Base-by-base conservation (phyloP, 2,329 filamentous ascomycete genomes). In the Colletotrichum kahawae region DNA sequence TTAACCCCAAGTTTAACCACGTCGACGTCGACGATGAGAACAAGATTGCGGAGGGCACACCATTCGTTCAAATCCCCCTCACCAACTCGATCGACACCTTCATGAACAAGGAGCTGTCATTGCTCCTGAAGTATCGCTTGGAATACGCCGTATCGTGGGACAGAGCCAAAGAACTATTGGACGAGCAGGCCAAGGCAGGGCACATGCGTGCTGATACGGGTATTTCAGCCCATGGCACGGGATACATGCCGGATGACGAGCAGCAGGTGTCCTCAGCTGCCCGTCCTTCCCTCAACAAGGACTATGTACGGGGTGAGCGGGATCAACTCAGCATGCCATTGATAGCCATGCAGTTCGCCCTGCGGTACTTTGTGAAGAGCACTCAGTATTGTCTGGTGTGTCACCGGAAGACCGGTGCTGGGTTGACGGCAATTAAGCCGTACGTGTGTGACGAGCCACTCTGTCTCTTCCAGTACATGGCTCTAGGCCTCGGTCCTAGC, bases 331-430 rank as follows among this genome's bases (percentile, higher is more conserved):
- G 90, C 60, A 83, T 92, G 43, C 89, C 90, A 2, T 82, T 93
- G 33, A 78, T 90, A 33, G 88, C 89, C 2, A 94, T 95, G 88
- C 94, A 97, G 77, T 97, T 96, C 78, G 88, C 92, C 0, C 86
- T 98, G 31, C 92, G 93, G 2, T 94, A 95, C 79, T 92, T 98
- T 75, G 90, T 94, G 9, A 92, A 92, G 74, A 98, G 95, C 82
- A 95, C 94, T 0, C 92, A 97, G 69, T 98, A 96, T 82, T 98
- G 96, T 82, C 89, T 98, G 70, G 92, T 96, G 29, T 98, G 96
- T 80, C 94, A 97, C 82, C 90, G 90, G 78, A 93, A 89, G 78
- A 56, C 63, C 7, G 89, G 95, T 43, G 83, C 90, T 1, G 88
- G 91, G 1, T 92, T 96, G 48, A 91, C 93, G 79, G 91, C 93